Evolutionary conservation across 2,329 filamentous ascomycete genomes (phyloP), one percentile per base, ranked within the genome.

Genomic region (Fusarium tjaetaba): DNA sequence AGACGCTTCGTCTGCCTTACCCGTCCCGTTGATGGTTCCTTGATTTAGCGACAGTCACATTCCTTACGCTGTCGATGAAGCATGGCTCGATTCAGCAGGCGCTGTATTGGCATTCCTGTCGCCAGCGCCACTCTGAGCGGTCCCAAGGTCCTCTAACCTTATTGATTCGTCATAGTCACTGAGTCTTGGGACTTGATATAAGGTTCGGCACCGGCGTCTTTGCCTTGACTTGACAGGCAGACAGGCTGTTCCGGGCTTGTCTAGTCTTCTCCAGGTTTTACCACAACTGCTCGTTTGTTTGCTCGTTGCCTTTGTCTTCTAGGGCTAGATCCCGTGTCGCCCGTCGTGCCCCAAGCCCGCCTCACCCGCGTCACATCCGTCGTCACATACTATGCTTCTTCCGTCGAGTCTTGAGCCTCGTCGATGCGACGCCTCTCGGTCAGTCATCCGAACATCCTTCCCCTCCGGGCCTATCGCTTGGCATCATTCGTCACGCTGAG

Each of bases 41-140:
- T 61, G 71, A 57, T 76, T 74, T 72, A 74, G 71, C 46, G 65
- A 71, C 65, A 59, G 63, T 76, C 75, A 74, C 75, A 77, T 77
- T 77, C 75, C 75, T 76, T n/a, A 61, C 61, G 56, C 62, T 68
- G 69, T 60, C 55, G 52, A 72, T 56, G 41, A 32, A 65, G 55
- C 55, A 52, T 62, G 58, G 38, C 55, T 68, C 64, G 53, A 75
- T 64, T 56, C 49, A 68, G 69, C 49, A 52, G 42, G 42, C 28
- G 49, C 61, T 65, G 55, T 34, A 55, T 53, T 48, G 62, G 48
- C 75, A 77, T 77, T 77, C 75, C 75, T 66, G 55, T 64, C 32
- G 16, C 24, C 39, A 45, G 55, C 75, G 75, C 75, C 66, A 75
- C 69, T 57, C 34, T 46, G 58, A 61, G 62, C 58, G 60, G 70